Base-by-base conservation (phyloP, 305 asterid species). In the Solanum hybrid region DNA sequence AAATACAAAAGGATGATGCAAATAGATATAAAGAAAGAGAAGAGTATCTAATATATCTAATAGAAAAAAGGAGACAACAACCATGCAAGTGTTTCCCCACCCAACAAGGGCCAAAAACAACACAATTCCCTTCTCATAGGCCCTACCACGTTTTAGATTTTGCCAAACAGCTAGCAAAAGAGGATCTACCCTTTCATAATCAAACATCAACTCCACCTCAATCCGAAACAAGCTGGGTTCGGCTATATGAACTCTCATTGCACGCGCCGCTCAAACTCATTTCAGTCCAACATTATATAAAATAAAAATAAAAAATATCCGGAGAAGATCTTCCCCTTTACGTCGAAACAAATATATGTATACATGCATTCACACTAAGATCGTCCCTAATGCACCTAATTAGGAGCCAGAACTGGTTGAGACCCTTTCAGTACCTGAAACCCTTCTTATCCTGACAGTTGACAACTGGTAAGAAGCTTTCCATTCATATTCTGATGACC, bases 141-240 rank as follows among this genome's bases (percentile, higher is more conserved):
- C 90, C 95, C 96, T 91, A 92, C 98, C 96, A 94, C 93, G 94
- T 93, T 93, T 86, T 56, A 73, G 12, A 64, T 90, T 71, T 89
- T 89, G 93, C 90, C 86, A 91, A 91, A 90, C 94, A 94, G 94
- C 94, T 92, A 87, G 94, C 93, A 88, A 89, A 90, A 72, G 90
- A 90, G 91, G 90, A 64, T 89, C 87, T 46, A 8, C 87, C 40
- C 87, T 35, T 82, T 82, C 87, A 81, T 40, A 40, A 80, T 46
- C 66, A 40, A 35, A 34, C 12, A 38, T 31, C 4, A 78, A 22
- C 17, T 36, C 32, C 34, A 37, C 35, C 11, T 79, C 64, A 26
- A 80, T 13, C 7, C 14, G 13, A 4, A 80, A 7, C 35, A 80
- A 24, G 16, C 27, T 81, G 66, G 69, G 16, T 26, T 80, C 3